Base-by-base conservation (phyloP, 2,329 filamentous ascomycete genomes). In the Diaporthe ilicicola region DNA sequence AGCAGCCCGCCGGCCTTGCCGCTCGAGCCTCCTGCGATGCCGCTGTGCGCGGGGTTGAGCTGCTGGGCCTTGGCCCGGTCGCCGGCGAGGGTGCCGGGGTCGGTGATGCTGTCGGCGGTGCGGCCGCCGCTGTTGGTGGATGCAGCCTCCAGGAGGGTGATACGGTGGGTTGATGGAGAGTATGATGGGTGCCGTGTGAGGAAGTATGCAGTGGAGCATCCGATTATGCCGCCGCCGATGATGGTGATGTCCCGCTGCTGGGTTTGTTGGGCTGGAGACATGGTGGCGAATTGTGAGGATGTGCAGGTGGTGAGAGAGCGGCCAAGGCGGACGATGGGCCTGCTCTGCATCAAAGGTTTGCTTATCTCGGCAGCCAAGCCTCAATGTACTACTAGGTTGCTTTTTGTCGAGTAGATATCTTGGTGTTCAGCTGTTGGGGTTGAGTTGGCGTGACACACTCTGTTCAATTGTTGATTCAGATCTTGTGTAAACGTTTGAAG, bases 1-100 rank as follows among this genome's bases (percentile, higher is more conserved):
- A 94, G 84, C 10, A 94, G 82, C 5, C 93, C 93, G 10, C 92
- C 93, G 0, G 93, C 93, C 82, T 94, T 94, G 34, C 93, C 93
- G 50, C 91, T 93, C 29, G 93, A 92, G 27, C 91, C 93, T 34
- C 91, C 90, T 4, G 92, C 93, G 75, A 94, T 92, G 69, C 79
- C 79, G 13, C 79, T 77, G 73, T 81, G 79, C 12, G 79, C 76
- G 76, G 74, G 65, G 37, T 80, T 79, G 51, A 62, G 71, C 69
- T 73, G 76, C 12, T 74, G 75, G 3, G 72, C 74, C 15, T 76
- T 73, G 1, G 72, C 67, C 22, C 75, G 76, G 65, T 78, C 77
- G 32, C 32, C 32, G 42, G 75, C 76, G 44, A 81, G 76, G 9
- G 76, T 76, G 17, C 77, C 76, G 0, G 79, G 77, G 62, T 81